These are phyloP conservation scores for Aspergillus diversus DNA, from an alignment of 495 filamentous ascomycete species.

Conservation along the genomic window DNA sequence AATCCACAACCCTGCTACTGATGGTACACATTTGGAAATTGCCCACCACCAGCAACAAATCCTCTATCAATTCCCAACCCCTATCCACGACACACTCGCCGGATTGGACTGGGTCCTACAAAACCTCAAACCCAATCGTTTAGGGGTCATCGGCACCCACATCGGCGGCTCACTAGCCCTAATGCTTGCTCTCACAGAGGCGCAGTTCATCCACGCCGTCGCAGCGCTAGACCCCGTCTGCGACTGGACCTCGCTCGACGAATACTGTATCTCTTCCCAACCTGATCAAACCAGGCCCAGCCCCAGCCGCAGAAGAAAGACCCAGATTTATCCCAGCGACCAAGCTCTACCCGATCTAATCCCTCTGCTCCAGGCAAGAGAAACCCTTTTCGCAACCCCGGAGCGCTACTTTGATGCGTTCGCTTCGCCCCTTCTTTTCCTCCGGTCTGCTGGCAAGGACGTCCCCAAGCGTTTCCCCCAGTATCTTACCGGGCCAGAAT, in stretches of 20 bases:
- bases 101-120: conserved; percentile 46
- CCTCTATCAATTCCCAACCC: conserved; percentile 40
- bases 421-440: conserved; percentile 61
- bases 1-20: not conserved
- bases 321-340: conserved; percentile 6
- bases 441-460: conserved; percentile 52
- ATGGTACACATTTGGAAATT: not conserved
- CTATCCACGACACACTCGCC: conserved; percentile 46
- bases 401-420: conserved; percentile 61
- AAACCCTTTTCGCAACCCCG: conserved; percentile 47
- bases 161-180: conserved; percentile 59
- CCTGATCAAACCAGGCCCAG: not conserved
- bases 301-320: not conserved
- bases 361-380: conserved; percentile 42
- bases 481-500: conserved; percentile 41
- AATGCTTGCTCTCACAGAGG: conserved; percentile 64
- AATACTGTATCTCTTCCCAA: conserved; percentile 32
- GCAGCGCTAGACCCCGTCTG: conserved; percentile 42
- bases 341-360: conserved; percentile 38
- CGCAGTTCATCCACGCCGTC: conserved; percentile 41
- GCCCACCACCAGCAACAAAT: not conserved
- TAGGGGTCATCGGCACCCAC: conserved; percentile 57
- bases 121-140: conserved; percentile 32
- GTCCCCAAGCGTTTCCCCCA: conserved; percentile 38
- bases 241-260: conserved; percentile 46